These are phyloP conservation scores for Backusella morwellensis DNA, from an alignment of 192 early-diverging fungal genomes.

Conservation along the genomic window DNA sequence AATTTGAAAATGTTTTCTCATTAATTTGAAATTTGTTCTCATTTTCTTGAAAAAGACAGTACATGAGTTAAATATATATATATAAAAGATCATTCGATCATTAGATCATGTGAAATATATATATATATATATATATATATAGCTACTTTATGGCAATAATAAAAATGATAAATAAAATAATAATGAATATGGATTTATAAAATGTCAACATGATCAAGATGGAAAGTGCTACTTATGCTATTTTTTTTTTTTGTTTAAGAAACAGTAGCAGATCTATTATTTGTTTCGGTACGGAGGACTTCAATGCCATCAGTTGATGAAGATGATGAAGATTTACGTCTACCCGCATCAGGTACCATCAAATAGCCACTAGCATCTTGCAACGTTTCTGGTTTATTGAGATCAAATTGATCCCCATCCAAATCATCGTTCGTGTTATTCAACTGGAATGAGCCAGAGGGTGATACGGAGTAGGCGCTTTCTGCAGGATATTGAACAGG, in stretches of 20 bases:
- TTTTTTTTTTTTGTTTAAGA: background rate
- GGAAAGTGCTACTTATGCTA: background rate
- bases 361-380: constrained; percentile 6
- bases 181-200: background rate
- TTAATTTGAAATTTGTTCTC: too few relatives aligned
- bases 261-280: background rate
- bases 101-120: too few relatives aligned
- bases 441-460: background rate
- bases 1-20: too few relatives aligned
- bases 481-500: constrained; percentile 6
- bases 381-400: background rate
- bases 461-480: constrained; percentile 3
- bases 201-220: background rate
- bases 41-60: too few relatives aligned
- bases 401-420: background rate
- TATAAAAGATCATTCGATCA: too few relatives aligned
- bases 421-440: background rate
- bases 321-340: constrained; percentile 2
- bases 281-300: background rate
- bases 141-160: background rate
- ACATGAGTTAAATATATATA: background rate
- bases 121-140: too few relatives aligned
- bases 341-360: constrained; percentile 1
- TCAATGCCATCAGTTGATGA: background rate
- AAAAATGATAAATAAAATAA: background rate